Evolutionary conservation across 768 basidiomycete species (phyloP), one percentile per base, ranked within the genome.

Genomic region (Sistotremastrum niveocremeum): DNA sequence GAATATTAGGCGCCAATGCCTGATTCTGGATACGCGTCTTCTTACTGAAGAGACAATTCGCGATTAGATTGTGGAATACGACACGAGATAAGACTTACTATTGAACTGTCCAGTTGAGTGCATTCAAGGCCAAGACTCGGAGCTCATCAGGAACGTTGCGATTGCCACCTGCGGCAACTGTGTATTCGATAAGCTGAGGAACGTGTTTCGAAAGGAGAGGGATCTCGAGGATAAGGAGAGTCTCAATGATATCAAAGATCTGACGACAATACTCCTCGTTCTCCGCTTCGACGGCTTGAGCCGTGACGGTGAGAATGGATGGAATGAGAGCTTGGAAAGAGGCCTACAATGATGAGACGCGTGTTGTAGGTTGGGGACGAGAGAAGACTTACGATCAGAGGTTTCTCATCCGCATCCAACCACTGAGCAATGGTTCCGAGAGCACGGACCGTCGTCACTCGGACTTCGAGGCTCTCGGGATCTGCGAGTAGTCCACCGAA

Each of bases 61-160:
- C 42, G 37, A 28, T 46, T 5, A 41, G 31, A 6, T 44, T 12
- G 38, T n/a, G 12, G 12, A 30, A 12, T n/a, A 5, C 7, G 34
- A 36, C 11, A 34, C 39, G 8, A 32, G 12, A 39, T 29, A 1
- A 7, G 5, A 66, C 82, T 55, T 56, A 81, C 90, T 98, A 98
- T 71, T 93, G 84, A 45, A 98, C 82, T 6, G 91, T 89, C 93
- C 93, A 98, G 58, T 89, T 85, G 6, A 99, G 76, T 5, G 87
- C 84, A 57, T 97, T 98, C 36, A 99, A 74, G 7, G 85, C 81
- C 54, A 95, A 81, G 49, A 91, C 76, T 47, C 95, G 84, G 48
- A 95, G 76, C 44, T 86, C 89, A 41, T 66, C 63, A 39, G 87
- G 85, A 56, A 81, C 79, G 7, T 67, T 64, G 51, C 72, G 74